phyloP scores from a whole-genome alignment of 768 basidiomycete genomes.

The Auriscalpium microsporum region DNA sequence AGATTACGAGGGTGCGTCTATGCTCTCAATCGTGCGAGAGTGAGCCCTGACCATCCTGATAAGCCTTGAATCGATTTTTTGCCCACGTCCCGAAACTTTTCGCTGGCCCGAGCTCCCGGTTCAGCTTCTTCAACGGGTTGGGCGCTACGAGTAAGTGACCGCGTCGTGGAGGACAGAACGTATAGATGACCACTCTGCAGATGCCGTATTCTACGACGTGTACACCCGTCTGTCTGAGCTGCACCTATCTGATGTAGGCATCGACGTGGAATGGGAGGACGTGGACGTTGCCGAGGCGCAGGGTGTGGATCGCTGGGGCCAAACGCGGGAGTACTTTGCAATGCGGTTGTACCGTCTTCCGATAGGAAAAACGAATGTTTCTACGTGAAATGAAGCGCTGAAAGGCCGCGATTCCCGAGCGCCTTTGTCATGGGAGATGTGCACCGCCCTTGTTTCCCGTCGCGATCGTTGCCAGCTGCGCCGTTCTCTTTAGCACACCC shows the following conservation, averaged over 20 bases:
- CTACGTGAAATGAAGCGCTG: too few species aligned
- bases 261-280: slow-evolving; percentile 76
- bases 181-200: slow-evolving; percentile 28
- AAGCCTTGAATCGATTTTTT: slow-evolving; percentile 76
- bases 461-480: neutral
- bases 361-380: slow-evolving; percentile 20
- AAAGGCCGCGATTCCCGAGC: too few species aligned
- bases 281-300: slow-evolving; percentile 54
- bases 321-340: slow-evolving; percentile 68
- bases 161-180: too few species aligned
- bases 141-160: slow-evolving; percentile 76
- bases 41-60: neutral
- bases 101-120: slow-evolving; percentile 61
- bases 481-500: neutral
- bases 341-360: slow-evolving; percentile 70
- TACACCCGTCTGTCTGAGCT: slow-evolving; percentile 79
- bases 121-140: slow-evolving; percentile 96
- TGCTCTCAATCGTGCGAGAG: neutral
- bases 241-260: slow-evolving; percentile 74
- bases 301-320: slow-evolving; percentile 65
- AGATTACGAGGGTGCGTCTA: slow-evolving; percentile 55
- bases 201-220: slow-evolving; percentile 84
- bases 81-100: slow-evolving; percentile 70
- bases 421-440: neutral
- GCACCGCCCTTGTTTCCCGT: neutral